These are phyloP conservation scores for Phytophthora citrophthora DNA, from an alignment of 352 stramenopile genomes.

Conservation along the genomic window DNA sequence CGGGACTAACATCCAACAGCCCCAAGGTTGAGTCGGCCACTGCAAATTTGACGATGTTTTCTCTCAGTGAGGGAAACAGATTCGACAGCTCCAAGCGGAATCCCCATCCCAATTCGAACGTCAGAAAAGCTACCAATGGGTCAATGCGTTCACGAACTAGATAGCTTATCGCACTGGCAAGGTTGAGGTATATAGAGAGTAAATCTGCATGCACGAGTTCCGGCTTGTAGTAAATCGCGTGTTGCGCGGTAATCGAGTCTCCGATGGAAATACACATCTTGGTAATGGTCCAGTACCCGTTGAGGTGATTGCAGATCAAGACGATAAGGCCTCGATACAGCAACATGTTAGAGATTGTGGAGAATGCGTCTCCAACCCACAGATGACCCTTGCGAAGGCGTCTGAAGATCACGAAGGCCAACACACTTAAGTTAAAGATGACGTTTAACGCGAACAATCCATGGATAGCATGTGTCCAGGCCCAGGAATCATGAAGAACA, in stretches of 20 bases:
- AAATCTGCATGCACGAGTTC: slow-evolving; percentile 39
- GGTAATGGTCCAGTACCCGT: slow-evolving; percentile 38
- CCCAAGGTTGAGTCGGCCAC: neutral
- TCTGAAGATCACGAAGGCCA: slow-evolving; percentile 32
- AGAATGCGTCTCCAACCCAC: slow-evolving; percentile 48
- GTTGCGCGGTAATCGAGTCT: too few relatives aligned
- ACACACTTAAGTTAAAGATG: slow-evolving; percentile 28
- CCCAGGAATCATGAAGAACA: slow-evolving; percentile 38
- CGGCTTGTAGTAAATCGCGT: too few relatives aligned
- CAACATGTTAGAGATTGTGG: slow-evolving; percentile 34
- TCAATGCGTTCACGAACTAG: slow-evolving; percentile 32
- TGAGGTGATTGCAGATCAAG: slow-evolving; percentile 33
- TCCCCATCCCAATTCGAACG: slow-evolving; percentile 17
- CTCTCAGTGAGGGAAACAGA: slow-evolving; percentile 4
- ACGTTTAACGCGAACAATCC: slow-evolving; percentile 33
- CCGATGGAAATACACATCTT: slow-evolving; percentile 7
- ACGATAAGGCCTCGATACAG: slow-evolving; percentile 27
- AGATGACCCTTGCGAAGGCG: slow-evolving; percentile 33
- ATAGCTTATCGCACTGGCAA: slow-evolving; percentile 14
- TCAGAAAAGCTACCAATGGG: slow-evolving; percentile 15
- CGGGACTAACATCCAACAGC: too few relatives aligned
- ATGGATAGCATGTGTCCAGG: slow-evolving; percentile 43
- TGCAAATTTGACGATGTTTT: slow-evolving; percentile 6
- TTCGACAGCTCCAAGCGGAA: too few relatives aligned
- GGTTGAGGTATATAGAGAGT: slow-evolving; percentile 25